Evolutionary conservation across 2,329 filamentous ascomycete species (phyloP).

Genomic region (Colletotrichum tabaci): DNA sequence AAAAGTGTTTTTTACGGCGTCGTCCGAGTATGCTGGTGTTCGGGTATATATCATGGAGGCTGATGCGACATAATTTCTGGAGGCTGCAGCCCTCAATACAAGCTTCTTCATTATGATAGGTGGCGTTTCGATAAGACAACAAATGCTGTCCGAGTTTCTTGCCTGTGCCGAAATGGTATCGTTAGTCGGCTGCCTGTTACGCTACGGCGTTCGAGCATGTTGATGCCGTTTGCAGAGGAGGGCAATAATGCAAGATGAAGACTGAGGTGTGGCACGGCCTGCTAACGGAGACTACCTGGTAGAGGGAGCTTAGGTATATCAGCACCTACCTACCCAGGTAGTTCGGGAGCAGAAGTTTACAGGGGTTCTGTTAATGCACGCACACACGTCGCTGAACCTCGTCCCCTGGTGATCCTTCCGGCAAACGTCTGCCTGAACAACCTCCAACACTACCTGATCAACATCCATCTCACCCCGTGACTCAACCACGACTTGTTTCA

Average conservation of each 20-base stretch:
- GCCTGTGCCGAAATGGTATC: neutral
- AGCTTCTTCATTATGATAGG: neutral
- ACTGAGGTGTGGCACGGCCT: conserved; percentile 15
- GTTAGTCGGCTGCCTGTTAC: neutral
- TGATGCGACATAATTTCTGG: conserved; percentile 26
- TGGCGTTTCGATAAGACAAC: neutral
- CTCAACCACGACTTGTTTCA: conserved; percentile 1
- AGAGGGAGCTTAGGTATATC: conserved; percentile 1
- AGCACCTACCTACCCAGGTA: neutral
- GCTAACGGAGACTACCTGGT: neutral
- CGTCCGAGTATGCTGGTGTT: conserved; percentile 34
- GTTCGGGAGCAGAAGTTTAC: neutral
- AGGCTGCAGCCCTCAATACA: conserved; percentile 21
- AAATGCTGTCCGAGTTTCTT: too few species aligned
- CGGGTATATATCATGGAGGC: conserved; percentile 38
- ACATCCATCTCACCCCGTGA: neutral
- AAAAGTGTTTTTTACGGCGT: conserved; percentile 33
- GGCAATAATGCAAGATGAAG: conserved; percentile 15
- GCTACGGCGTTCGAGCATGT: neutral
- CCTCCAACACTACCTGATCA: conserved; percentile 9
- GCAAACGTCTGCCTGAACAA: conserved; percentile 29
- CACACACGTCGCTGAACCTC: neutral
- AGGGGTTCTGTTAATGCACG: conserved; percentile 3
- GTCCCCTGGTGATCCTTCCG: conserved; percentile 15
- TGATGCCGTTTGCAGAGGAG: conserved; percentile 5